Base-by-base conservation (phyloP, 805 yeast genomes). In the Ogataea ganodermae region DNA sequence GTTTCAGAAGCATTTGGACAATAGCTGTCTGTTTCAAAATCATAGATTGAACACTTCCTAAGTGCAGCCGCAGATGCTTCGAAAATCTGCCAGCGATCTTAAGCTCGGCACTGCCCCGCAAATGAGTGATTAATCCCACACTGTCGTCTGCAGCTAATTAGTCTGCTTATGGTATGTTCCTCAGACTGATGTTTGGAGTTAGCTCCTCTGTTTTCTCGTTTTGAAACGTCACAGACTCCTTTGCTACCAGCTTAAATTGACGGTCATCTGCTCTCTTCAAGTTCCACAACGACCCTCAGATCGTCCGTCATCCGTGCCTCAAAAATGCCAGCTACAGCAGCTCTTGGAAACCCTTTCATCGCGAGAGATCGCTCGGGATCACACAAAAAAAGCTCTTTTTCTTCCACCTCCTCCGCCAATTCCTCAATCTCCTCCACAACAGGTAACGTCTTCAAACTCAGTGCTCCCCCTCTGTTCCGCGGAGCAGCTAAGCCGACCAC, bases 381-480 rank as follows among this genome's bases (percentile, higher is more conserved):
- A 4, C 41, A 22, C 21, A 37, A 37, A 21, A 37, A 37, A 26
- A 37, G 20, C 41, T 37, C 31, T 8, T 20, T 21, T 14, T 28
- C 26, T 20, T 39, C 42, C 14, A 26, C 22, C 20, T 38, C 42
- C 18, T 39, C 41, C 4, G 18, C 28, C 17, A 23, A 43, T 3
- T 49, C 51, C 31, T 37, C 50, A 4, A 21, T 42, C 26, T 38
- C 49, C 9, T 45, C 47, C 13, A 26, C 32, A 2, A 38, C 42
- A 9, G 42, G 42, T 5, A 38, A 38, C 16, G 16, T 24, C 9
- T 38, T 50, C 36, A 50, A 46, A 16, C 31, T 50, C 20, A 45
- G 50, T 4, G 38, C 50, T 4, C 53, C 50, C 20, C 53, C 53
- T 6, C 26, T 44, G n/a, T 44, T 44, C n/a, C n/a, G n/a, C n/a